Conservation (phyloP, 345 rosid species). For the rapeseed (Brassica napus) region DNA sequence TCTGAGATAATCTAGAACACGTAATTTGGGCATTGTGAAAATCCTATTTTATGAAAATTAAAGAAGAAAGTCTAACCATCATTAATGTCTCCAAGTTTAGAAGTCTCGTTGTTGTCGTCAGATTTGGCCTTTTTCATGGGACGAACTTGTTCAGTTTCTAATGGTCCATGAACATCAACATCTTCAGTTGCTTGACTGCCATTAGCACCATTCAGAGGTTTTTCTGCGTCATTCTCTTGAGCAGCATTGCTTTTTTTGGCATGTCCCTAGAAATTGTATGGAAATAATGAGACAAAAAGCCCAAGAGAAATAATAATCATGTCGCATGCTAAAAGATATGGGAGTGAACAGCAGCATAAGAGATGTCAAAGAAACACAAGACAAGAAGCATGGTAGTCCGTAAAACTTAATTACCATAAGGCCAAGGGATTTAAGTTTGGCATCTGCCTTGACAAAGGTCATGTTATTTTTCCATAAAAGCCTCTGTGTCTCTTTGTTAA, state of each 20-base stretch:
- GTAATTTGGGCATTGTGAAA: not conserved
- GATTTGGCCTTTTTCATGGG: constrained; percentile 76
- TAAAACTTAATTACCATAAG: constrained; percentile 54
- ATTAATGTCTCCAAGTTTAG: not conserved
- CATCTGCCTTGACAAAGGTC: constrained; percentile 55
- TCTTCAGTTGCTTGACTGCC: constrained; percentile 35
- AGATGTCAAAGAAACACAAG: not conserved
- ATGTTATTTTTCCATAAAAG: constrained; percentile 82
- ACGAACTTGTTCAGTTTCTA: constrained; percentile 48
- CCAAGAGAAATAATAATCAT: not conserved
- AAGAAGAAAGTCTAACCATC: constrained; percentile 44
- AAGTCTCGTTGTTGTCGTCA: constrained; percentile 37
- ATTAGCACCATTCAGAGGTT: constrained; percentile 5
- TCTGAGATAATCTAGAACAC: not conserved
- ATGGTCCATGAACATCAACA: constrained; percentile 39
- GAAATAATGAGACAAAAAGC: not conserved
- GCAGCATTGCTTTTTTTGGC: constrained; percentile 49
- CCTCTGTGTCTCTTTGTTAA: constrained; percentile 80
- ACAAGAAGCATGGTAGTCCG: not conserved
- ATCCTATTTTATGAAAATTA: not conserved
- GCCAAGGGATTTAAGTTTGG: constrained; percentile 64
- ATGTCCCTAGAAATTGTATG: constrained; percentile 43
- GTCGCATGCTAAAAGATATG: not conserved
- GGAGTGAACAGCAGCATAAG: not conserved
- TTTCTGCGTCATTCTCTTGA: constrained; percentile 46